Conservation (phyloP, 2,329 filamentous ascomycete species). For the Fusarium pseudocircinatum region DNA sequence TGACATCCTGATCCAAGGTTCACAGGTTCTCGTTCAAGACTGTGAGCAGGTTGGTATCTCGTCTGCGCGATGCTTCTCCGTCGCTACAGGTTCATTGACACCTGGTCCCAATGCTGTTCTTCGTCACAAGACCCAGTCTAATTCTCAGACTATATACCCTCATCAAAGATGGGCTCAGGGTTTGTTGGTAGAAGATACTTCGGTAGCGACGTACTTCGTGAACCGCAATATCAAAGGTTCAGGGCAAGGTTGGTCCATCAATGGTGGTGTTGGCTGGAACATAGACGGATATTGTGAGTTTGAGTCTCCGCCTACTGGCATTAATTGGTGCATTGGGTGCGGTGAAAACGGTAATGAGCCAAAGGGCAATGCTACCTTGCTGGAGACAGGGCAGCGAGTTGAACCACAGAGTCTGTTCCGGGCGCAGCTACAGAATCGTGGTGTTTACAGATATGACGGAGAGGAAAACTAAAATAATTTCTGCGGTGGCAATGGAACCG, state of each 20-base stretch:
- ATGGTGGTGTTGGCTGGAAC: slow-evolving; percentile 38
- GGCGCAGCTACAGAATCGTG: slow-evolving; percentile 17
- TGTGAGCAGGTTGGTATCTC: slow-evolving; percentile 22
- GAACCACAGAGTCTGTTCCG: slow-evolving; percentile 27
- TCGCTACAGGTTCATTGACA: slow-evolving; percentile 21
- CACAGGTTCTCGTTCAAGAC: slow-evolving; percentile 31
- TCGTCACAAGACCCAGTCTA: slow-evolving; percentile 22
- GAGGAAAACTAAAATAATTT: neutral
- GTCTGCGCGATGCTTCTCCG: slow-evolving; percentile 24
- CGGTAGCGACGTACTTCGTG: slow-evolving; percentile 3
- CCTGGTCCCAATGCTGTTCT: slow-evolving; percentile 34
- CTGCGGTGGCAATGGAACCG: accelerated
- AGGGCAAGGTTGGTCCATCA: slow-evolving; percentile 39
- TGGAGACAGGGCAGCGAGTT: neutral
- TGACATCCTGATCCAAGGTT: slow-evolving; percentile 32
- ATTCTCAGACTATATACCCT: slow-evolving; percentile 32
- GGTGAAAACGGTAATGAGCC: neutral
- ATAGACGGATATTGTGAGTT: slow-evolving; percentile 1
- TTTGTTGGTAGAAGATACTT: slow-evolving; percentile 30
- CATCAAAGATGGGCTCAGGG: slow-evolving; percentile 39
- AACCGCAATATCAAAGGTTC: slow-evolving; percentile 22
- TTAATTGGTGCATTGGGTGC: slow-evolving; percentile 39
- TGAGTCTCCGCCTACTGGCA: slow-evolving; percentile 30
- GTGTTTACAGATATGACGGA: neutral
- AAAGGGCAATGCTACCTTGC: slow-evolving; percentile 21